Evolutionary conservation across 2,329 filamentous ascomycete species (phyloP).

Genomic region (Trichoderma sp.): DNA sequence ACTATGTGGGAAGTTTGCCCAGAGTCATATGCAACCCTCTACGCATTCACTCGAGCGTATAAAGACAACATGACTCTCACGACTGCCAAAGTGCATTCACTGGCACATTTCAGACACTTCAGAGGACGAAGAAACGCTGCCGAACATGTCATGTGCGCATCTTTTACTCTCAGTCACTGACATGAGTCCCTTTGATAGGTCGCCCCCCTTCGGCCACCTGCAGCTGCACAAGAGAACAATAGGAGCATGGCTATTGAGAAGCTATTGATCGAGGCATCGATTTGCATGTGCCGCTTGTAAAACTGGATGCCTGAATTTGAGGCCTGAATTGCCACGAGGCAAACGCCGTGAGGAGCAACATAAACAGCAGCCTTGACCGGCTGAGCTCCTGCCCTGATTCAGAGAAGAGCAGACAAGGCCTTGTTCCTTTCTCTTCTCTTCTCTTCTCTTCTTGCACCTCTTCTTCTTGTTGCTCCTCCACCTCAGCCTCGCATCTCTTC

Average conservation of each 20-base stretch:
- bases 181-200: not conserved
- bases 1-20: not conserved
- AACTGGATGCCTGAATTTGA: slow-evolving; percentile 13
- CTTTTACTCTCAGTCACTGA: not conserved
- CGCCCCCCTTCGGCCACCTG: not conserved
- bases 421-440: not conserved
- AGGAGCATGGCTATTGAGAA: not conserved
- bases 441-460: not conserved
- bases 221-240: not conserved
- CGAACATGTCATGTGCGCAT: not conserved
- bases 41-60: not conserved
- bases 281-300: not conserved
- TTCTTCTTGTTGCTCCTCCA: not conserved
- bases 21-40: too few species aligned
- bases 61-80: too few species aligned
- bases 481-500: not conserved
- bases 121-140: not conserved
- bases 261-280: not conserved
- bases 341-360: not conserved
- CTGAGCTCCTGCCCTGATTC: slow-evolving; percentile 11
- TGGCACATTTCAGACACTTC: accelerated
- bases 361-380: not conserved
- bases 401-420: not conserved
- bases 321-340: not conserved
- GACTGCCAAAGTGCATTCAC: not conserved